Base-by-base conservation (phyloP, 306 rosid genomes). In the Cicer chorassanicum region DNA sequence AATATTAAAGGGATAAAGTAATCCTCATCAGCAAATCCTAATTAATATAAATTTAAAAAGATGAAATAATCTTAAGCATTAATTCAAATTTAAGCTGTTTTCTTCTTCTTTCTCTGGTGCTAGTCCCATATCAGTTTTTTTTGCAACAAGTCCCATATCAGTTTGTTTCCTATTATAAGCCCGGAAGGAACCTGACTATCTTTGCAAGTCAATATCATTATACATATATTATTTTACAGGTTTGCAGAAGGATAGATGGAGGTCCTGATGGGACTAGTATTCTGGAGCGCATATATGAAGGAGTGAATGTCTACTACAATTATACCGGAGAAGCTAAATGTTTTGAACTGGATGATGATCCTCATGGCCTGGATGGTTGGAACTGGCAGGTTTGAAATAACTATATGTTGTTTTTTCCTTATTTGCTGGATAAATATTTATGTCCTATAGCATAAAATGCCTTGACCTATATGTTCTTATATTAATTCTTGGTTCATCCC, bases 311-410 rank as follows among this genome's bases (percentile, higher is more conserved):
- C 59, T 90, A 82, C 86, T 90, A 92, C 81, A 90, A 88, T 82
- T 90, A 90, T 77, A 88, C 92, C 29, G 92, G 93, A 49, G 80
- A 56, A 60, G 86, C 72, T 69, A 80, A 86, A 63, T 88, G 98
- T 82, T 90, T 92, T 82, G 78, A 87, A 56, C 67, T 92, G 72
- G 90, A 88, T 83, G 96, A 88, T 62, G 85, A 79, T 72, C 93
- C 96, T 70, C 94, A 88, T 82, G 96, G 98, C 78, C 49, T 86
- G 80, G 75, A 70, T 77, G 98, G 98, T 43, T 90, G 98, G 96
- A 73, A 90, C 74, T 92, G 91, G 91, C 92, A 92, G 98, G 98
- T 92, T 76, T 19, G 14, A 39, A 34, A 34, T 48, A 61, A 24
- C 67, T 72, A 18, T 24, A 80, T 36, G 57, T 62, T 67, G 65